These are phyloP conservation scores for Pseudonitzschia multiseries DNA, from an alignment of 108 stramenopile genomes.

Conservation along the genomic window DNA sequence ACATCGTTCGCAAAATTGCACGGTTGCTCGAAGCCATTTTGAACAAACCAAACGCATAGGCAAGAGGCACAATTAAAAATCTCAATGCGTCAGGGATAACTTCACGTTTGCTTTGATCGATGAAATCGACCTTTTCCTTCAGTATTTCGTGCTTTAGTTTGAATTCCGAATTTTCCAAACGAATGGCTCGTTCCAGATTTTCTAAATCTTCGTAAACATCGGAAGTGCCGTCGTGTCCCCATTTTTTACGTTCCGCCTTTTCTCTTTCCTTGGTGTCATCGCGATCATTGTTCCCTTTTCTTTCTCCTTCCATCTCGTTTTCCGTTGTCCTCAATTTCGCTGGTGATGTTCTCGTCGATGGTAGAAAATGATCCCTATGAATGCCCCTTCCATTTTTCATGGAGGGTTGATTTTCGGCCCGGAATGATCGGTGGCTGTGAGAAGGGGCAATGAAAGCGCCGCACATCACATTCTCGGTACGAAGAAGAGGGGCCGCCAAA, in stretches of 20 bases:
- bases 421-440: not conserved
- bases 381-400: no score
- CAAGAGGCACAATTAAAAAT: conserved; percentile 26
- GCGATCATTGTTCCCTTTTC: not conserved
- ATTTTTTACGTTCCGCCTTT: not conserved
- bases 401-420: no score
- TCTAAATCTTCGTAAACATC: conserved; percentile 37
- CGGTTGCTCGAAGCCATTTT: not conserved
- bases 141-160: conserved; percentile 10
- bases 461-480: not conserved
- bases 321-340: not conserved
- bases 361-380: not conserved
- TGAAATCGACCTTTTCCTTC: conserved; percentile 24
- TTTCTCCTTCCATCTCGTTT: not conserved
- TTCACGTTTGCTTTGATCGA: conserved; percentile 25
- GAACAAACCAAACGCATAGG: conserved; percentile 16
- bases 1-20: not conserved
- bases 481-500: not conserved
- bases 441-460: not conserved
- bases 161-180: conserved; percentile 30
- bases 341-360: not conserved
- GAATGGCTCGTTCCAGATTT: conserved; percentile 28
- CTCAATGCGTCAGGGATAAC: conserved; percentile 12
- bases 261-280: not conserved
- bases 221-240: not conserved